Evolutionary conservation across 352 stramenopile genomes (phyloP).

Genomic region (Globisporangium takayamanum): DNA sequence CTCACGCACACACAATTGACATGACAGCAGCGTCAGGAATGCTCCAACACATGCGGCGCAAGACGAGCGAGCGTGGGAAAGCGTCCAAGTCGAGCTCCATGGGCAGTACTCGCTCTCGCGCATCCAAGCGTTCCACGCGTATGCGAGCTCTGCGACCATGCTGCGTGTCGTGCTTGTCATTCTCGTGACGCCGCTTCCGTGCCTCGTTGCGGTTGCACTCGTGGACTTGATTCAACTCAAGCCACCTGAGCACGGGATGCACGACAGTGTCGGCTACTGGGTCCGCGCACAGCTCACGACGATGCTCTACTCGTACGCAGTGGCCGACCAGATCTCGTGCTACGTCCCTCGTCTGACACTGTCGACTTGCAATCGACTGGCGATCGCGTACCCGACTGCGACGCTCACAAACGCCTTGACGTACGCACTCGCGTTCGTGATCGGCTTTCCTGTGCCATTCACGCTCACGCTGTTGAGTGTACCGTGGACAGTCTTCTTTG

Average conservation of each 20-base stretch:
- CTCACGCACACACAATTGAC: too few relatives aligned
- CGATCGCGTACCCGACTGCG: not conserved
- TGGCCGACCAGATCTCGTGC: conserved; percentile 1
- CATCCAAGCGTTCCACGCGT: too few relatives aligned
- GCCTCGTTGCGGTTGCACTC: not conserved
- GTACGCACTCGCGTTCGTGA: conserved; percentile 8
- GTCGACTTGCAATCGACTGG: not conserved
- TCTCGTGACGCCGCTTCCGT: conserved; percentile 1
- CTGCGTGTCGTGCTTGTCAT: not conserved
- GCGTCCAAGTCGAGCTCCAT: conserved; percentile 30
- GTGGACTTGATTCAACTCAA: conserved; percentile 3
- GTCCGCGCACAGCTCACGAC: not conserved
- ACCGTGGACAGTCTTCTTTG: not conserved
- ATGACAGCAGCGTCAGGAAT: too few relatives aligned
- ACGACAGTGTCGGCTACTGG: not conserved
- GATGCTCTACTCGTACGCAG: conserved; percentile 1
- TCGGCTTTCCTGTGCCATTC: conserved; percentile 40
- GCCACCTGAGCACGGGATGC: not conserved
- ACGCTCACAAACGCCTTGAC: not conserved
- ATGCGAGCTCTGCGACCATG: conserved; percentile 25
- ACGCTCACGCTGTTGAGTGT: conserved; percentile 13
- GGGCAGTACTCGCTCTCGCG: too few relatives aligned
- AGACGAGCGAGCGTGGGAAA: conserved; percentile 14
- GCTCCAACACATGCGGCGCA: too few relatives aligned
- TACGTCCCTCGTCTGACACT: conserved; percentile 17